Evolutionary conservation across 495 filamentous ascomycete genomes (phyloP), one percentile per base, ranked within the genome.

Genomic region (Baudoinia panamericana): DNA sequence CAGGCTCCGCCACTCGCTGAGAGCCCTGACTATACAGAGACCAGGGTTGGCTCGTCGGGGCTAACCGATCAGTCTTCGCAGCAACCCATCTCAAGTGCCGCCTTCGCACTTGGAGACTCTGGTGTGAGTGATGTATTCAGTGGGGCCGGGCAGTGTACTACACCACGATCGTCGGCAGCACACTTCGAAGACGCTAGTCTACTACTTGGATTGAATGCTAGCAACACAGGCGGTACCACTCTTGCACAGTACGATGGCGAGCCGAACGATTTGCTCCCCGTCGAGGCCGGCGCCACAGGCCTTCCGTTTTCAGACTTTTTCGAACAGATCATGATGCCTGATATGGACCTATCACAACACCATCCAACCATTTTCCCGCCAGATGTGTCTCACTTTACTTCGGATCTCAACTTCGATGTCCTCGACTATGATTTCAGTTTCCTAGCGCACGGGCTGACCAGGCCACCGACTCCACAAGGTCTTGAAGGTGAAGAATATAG

Each of bases 371-470:
- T 38, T 19, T 20, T 39, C 16, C 42, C 42, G 5, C 33, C 34
- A 9, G 34, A 45, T 20, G 42, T 45, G 9, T 37, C 24, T 1
- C 30, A 45, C 27, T 34, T 45, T 12, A 45, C 42, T 5, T 31
- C 38, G 12, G 42, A 45, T 15, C 25, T 45, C 17, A 39, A 6
- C 27, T 45, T 45, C 20, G 33, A 45, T 23, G 23, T 4, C 6
- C 8, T 16, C 18, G 42, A 45, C 26, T 45, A 38, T 19, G 42
- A 45, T 18, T 45, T 45, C 34, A 39, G 33, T 16, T 45, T 45
- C 23, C 22, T 45, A 17, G 42, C 32, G 8, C 30, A 26, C 18
- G 42, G 42, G 3, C 19, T 45, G 9, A 45, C 42, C 16, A 22
- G 42, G 5, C 42, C 42, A 17, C 18, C 42, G 4, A 38, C 42